These are phyloP conservation scores for Tricholomella constricta DNA, from an alignment of 768 basidiomycete species.

Conservation along the genomic window DNA sequence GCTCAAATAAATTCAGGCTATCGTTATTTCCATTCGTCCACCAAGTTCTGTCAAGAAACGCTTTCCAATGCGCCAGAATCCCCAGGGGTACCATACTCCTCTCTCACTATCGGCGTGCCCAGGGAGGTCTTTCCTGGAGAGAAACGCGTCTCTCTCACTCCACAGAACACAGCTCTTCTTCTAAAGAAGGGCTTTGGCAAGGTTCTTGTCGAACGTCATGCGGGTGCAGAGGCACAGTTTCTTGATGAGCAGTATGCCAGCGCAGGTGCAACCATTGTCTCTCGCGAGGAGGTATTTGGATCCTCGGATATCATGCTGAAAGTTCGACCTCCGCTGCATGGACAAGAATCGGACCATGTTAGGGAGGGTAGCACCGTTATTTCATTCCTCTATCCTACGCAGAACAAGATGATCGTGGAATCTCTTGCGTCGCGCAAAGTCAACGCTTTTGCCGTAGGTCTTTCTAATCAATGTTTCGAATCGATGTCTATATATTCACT, in stretches of 20 bases:
- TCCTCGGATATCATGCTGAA: conserved; percentile 81
- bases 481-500: neutral
- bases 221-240: conserved; percentile 76
- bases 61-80: conserved; percentile 29
- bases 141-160: conserved; percentile 79
- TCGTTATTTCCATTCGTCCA: conserved; percentile 36
- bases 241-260: conserved; percentile 76
- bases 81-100: conserved; percentile 61
- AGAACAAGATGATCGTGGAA: conserved; percentile 77
- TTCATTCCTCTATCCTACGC: conserved; percentile 81
- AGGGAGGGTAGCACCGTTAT: conserved; percentile 80
- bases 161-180: conserved; percentile 71
- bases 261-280: conserved; percentile 80
- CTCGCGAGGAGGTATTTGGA: conserved; percentile 67
- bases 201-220: conserved; percentile 72
- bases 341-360: conserved; percentile 60
- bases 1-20: conserved; percentile 22
- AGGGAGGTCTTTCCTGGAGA: conserved; percentile 78
- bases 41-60: conserved; percentile 25
- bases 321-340: conserved; percentile 74
- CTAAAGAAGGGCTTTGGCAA: conserved; percentile 81
- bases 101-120: conserved; percentile 75
- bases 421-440: conserved; percentile 63
- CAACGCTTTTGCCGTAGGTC: conserved; percentile 68
- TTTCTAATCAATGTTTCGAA: neutral